A percentile compares a stretch with the other conserved stretches of the same genome.
These are phyloP conservation scores for Polyporus tsugae DNA, from an alignment of 1,284 basidiomycete species.

Conservation along the genomic window DNA sequence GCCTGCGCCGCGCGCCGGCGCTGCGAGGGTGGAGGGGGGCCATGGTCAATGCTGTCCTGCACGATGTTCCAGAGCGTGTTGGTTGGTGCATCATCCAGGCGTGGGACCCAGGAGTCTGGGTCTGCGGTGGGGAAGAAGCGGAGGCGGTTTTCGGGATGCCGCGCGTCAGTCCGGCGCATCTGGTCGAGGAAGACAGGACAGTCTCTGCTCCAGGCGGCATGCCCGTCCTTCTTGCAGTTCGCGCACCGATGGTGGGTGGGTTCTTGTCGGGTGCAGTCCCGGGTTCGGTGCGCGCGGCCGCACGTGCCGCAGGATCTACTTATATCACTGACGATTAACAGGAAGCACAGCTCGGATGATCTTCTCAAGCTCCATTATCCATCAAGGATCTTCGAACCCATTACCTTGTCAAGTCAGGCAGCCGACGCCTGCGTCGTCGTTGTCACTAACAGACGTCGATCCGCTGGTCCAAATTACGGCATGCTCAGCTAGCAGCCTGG, in stretches of 20 bases:
- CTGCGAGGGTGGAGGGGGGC: not conserved
- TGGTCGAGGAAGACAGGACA: not conserved
- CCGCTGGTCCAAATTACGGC: too few relatives aligned
- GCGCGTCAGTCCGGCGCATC: not conserved
- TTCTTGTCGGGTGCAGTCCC: constrained; percentile 8
- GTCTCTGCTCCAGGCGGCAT: not conserved
- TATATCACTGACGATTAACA: too few relatives aligned
- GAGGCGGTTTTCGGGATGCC: not conserved
- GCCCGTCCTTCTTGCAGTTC: constrained; percentile 17
- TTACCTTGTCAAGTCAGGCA: too few relatives aligned
- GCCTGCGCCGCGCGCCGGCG: not conserved
- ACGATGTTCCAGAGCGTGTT: not conserved
- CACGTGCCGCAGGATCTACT: constrained; percentile 37
- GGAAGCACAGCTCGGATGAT: too few relatives aligned
- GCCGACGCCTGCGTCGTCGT: too few relatives aligned
- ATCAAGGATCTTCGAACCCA: too few relatives aligned
- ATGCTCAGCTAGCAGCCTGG: too few relatives aligned
- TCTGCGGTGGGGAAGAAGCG: not conserved
- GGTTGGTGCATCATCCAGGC: not conserved
- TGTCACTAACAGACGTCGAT: too few relatives aligned
- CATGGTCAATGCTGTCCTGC: fast-evolving
- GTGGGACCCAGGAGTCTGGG: not conserved
- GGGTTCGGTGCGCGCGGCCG: constrained; percentile 31
- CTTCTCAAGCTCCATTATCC: too few relatives aligned
- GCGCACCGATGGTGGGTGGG: constrained; percentile 13